Evolutionary conservation across 2,329 filamentous ascomycete genomes (phyloP).

Genomic region (Pyrenophora graminea): DNA sequence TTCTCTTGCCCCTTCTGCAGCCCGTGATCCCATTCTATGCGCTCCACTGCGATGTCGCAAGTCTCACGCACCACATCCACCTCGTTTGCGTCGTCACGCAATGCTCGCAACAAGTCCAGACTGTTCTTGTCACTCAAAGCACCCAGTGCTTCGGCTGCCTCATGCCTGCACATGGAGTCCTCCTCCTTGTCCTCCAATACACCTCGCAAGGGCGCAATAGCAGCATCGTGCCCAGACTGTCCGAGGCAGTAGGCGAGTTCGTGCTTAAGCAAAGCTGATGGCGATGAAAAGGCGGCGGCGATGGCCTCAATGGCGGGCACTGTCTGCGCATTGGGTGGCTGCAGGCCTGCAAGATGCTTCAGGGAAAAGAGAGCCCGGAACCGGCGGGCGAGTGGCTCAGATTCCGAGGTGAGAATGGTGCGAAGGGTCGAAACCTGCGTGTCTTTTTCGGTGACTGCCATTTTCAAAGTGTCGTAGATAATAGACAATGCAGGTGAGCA

Average conservation of each 20-base stretch:
- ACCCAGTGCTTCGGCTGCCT: constrained; percentile 92
- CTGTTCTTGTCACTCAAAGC: constrained; percentile 78
- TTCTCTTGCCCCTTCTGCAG: constrained; percentile 67
- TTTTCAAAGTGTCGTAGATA: constrained; percentile 10
- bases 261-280: constrained; percentile 90
- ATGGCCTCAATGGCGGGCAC: constrained; percentile 77
- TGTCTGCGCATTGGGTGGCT: constrained; percentile 60
- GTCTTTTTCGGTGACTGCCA: constrained; percentile 35
- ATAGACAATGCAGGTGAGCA: no score
- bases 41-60: constrained; percentile 92
- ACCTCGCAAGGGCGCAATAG: constrained; percentile 71
- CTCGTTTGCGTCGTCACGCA: constrained; percentile 77
- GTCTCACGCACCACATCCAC: constrained; percentile 86
- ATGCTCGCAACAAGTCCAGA: constrained; percentile 71
- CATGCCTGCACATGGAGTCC: constrained; percentile 93
- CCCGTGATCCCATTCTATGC: constrained; percentile 86
- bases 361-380: constrained; percentile 98
- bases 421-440: constrained; percentile 67
- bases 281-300: constrained; percentile 80
- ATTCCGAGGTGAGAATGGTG: constrained; percentile 77
- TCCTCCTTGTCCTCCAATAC: constrained; percentile 80
- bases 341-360: constrained; percentile 82
- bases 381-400: constrained; percentile 79
- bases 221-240: constrained; percentile 78
- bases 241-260: constrained; percentile 97